Evolutionary conservation across 2,329 filamentous ascomycete genomes (phyloP).

Genomic region (Phialemoniopsis sp.): DNA sequence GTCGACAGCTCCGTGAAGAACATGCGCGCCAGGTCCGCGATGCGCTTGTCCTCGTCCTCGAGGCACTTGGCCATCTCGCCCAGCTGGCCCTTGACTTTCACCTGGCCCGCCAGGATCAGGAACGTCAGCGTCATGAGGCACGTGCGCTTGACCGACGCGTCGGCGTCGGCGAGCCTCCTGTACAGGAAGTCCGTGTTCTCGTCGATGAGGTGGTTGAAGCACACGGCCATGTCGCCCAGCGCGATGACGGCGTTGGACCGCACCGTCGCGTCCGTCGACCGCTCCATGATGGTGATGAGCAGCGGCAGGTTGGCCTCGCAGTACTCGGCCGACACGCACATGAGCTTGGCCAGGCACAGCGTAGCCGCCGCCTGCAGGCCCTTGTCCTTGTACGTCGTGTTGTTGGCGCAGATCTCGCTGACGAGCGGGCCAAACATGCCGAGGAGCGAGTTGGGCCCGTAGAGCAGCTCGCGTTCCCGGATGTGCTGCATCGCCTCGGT

Average conservation of each 20-base stretch:
- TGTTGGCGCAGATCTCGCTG: constrained; percentile 90
- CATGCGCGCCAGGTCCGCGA: constrained; percentile 91
- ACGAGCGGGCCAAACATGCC: constrained; percentile 88
- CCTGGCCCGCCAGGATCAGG: constrained; percentile 91
- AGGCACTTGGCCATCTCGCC: constrained; percentile 99
- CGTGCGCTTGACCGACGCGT: constrained; percentile 89
- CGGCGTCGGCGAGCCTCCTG: constrained; percentile 81
- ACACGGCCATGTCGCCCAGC: constrained; percentile 97
- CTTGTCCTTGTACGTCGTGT: constrained; percentile 84
- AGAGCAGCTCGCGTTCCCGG: constrained; percentile 78
- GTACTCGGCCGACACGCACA: constrained; percentile 97
- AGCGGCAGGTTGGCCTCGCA: constrained; percentile 90
- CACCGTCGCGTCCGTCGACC: constrained; percentile 86
- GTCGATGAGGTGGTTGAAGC: constrained; percentile 98
- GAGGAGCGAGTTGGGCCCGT: constrained; percentile 79
- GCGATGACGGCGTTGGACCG: constrained; percentile 96
- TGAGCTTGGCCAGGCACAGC: constrained; percentile 92
- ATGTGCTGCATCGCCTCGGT: constrained; percentile 83
- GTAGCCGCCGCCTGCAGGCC: constrained; percentile 91
- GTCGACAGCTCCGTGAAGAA: constrained; percentile 97
- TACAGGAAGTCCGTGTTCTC: constrained; percentile 99
- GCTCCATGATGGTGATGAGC: constrained; percentile 96
- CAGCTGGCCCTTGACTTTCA: constrained; percentile 98
- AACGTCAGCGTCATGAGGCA: constrained; percentile 99
- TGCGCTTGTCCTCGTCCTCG: constrained; percentile 91